phyloP scores from a whole-genome alignment of 2,329 filamentous ascomycete genomes.

The Aspergillus costaricaensis region DNA sequence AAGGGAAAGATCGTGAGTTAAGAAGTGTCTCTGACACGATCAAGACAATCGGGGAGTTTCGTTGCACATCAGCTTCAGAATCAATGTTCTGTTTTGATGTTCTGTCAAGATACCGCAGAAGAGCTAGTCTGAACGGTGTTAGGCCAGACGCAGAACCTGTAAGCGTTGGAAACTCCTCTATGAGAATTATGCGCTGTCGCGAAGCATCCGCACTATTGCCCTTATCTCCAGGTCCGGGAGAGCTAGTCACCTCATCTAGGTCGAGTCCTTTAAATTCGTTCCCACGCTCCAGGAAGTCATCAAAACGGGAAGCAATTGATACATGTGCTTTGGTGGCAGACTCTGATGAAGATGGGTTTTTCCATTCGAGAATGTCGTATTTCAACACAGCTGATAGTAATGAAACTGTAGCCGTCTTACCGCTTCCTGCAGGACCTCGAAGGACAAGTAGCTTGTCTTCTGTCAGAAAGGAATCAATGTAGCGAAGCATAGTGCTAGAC shows the following conservation, averaged over 20 bases:
- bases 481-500: background rate
- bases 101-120: constrained; percentile 73
- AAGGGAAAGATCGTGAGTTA: constrained; percentile 78
- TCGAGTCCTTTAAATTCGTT: constrained; percentile 77
- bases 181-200: constrained; percentile 63
- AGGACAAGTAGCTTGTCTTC: constrained; percentile 73
- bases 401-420: constrained; percentile 85
- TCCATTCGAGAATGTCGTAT: constrained; percentile 84
- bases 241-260: constrained; percentile 29
- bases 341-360: constrained; percentile 70
- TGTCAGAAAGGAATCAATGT: constrained; percentile 19
- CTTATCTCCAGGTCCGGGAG: background rate
- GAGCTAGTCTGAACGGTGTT: constrained; percentile 70
- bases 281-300: constrained; percentile 83
- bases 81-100: constrained; percentile 57
- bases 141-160: constrained; percentile 67
- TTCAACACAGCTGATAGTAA: constrained; percentile 76
- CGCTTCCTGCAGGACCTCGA: constrained; percentile 86
- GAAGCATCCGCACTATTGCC: constrained; percentile 7
- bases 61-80: constrained; percentile 32
- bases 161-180: constrained; percentile 82
- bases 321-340: constrained; percentile 63
- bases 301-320: constrained; percentile 78
- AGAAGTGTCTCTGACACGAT: constrained; percentile 89
- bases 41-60: constrained; percentile 75